Evolutionary conservation across 2,329 filamentous ascomycete species (phyloP), one percentile per base, ranked within the genome.

Genomic region (Fusarium sarcochroum): DNA sequence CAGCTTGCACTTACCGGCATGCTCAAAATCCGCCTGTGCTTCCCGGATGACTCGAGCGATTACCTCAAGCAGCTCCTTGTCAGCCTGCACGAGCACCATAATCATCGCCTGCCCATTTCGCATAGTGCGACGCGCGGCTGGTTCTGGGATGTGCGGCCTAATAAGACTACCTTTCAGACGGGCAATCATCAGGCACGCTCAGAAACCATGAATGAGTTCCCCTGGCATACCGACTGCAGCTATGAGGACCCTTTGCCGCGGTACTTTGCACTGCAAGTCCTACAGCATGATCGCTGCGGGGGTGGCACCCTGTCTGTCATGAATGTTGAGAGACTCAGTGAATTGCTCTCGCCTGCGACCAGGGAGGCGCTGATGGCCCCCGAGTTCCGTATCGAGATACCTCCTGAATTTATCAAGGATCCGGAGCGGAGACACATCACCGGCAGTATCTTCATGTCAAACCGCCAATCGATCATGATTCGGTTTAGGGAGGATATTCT

Each of bases 211-310:
- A 61, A 77, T 0, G 70, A 79, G 2, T 83, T 83, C 27, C 77
- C 81, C 0, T 83, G 81, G 81, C 81, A 83, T 46, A 83, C 79
- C 0, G 81, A 83, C 47, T 82, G 81, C 68, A 81, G 79, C 63
- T 83, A 83, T 46, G 81, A 83, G 47, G 51, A 75, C 1, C 61
- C 66, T 0, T 73, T 78, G 1, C 80, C 81, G 3, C 56, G 77
- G 5, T 82, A 76, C 46, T 82, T 83, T 46, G 81, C 80, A 0
- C 75, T 83, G 0, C 81, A 83, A 17, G 79, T 82, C 0, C 75
- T 83, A 0, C 79, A 76, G n/a, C 75, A 77, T 20, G 81, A 83
- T 59, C 73, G 75, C 1, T 75, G 51, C n/a, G 80, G 81, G 5
- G 80, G 81, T 1, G 81, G 81, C 1, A 81, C 79, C 0, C 69